phyloP scores from a whole-genome alignment of 164 flowering plant species.

The Piper betle region DNA sequence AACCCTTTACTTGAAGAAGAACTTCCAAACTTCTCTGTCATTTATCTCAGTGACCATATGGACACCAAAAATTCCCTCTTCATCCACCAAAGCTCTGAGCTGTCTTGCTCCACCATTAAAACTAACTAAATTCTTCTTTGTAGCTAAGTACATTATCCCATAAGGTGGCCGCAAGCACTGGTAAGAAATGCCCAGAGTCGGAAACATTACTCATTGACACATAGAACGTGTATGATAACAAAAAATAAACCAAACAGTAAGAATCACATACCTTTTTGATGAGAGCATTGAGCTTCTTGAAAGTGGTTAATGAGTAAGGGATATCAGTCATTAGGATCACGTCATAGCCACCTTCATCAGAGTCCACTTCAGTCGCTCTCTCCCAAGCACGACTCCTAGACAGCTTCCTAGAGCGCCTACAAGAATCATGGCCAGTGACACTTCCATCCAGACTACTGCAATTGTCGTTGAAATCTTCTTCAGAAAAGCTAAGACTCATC shows the following conservation, averaged over 20 bases:
- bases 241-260: background rate
- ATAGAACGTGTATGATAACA: background rate
- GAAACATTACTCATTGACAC: background rate
- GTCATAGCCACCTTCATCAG: slow-evolving; percentile 79
- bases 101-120: slow-evolving; percentile 47
- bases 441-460: slow-evolving; percentile 88
- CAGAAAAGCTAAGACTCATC: slow-evolving; percentile 65
- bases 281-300: slow-evolving; percentile 64
- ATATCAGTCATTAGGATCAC: slow-evolving; percentile 76
- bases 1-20: slow-evolving; percentile 48
- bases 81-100: slow-evolving; percentile 55
- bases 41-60: slow-evolving; percentile 54
- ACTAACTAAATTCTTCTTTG: slow-evolving; percentile 62
- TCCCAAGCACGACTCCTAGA: slow-evolving; percentile 95
- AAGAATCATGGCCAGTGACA: slow-evolving; percentile 43
- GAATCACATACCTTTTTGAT: slow-evolving; percentile 57
- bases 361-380: slow-evolving; percentile 58
- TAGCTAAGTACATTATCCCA: slow-evolving; percentile 68
- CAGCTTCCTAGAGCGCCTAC: slow-evolving; percentile 75
- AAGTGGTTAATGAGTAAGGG: slow-evolving; percentile 49
- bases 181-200: background rate
- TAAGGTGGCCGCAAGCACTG: slow-evolving; percentile 91
- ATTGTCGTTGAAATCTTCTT: slow-evolving; percentile 82
- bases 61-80: slow-evolving; percentile 67
- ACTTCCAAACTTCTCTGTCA: slow-evolving; percentile 77